Conservation (phyloP, 2,329 filamentous ascomycete species). For the Westerdykella sp. region DNA sequence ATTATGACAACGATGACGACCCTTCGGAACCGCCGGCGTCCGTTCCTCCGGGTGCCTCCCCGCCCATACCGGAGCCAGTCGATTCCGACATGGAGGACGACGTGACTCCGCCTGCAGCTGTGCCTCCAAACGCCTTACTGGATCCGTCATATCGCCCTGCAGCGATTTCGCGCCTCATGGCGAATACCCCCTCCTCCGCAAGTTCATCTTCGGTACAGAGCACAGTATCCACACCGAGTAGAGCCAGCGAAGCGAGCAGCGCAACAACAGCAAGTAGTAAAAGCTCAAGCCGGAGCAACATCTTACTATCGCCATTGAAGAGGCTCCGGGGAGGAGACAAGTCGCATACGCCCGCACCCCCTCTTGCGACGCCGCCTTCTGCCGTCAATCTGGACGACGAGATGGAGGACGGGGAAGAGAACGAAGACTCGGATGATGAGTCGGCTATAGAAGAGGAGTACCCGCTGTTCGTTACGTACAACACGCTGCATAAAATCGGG, state of each 20-base stretch:
- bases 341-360: conserved; percentile 1
- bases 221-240: conserved; percentile 43
- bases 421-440: conserved; percentile 16
- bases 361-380: conserved; percentile 15
- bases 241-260: conserved; percentile 40
- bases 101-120: conserved; percentile 6
- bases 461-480: conserved; percentile 94
- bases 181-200: conserved; percentile 37
- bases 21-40: no score
- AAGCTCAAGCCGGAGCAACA: conserved; percentile 19
- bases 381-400: neutral
- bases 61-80: conserved; percentile 9
- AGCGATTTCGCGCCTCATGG: conserved; percentile 42
- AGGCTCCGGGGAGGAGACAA: conserved; percentile 17
- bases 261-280: conserved; percentile 37
- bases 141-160: conserved; percentile 34
- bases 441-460: conserved; percentile 40
- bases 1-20: conserved; percentile 10
- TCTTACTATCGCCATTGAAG: conserved; percentile 33
- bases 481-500: conserved; percentile 54
- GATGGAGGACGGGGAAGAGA: conserved; percentile 9
- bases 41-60: conserved; percentile 1
- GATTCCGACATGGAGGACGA: conserved; percentile 11
- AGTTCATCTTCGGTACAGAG: conserved; percentile 45
- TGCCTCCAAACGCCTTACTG: conserved; percentile 10